Evolutionary conservation across 2,329 filamentous ascomycete genomes (phyloP), one percentile per base, ranked within the genome.

Genomic region (Bipolaris oryzae): DNA sequence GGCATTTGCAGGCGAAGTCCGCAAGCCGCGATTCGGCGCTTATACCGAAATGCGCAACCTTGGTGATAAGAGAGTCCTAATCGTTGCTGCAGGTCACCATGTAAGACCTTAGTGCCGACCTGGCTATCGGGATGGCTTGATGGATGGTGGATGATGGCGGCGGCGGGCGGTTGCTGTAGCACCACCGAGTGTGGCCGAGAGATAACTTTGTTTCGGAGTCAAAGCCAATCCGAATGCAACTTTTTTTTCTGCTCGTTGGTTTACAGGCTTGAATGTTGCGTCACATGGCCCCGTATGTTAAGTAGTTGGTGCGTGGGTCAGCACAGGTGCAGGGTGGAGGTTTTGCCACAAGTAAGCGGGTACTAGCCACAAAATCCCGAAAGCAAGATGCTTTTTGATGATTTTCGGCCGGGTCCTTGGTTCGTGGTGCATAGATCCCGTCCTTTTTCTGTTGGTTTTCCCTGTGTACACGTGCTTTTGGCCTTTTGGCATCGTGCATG

Each of bases 1-100:
- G 51, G 63, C 63, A 58, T 48, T 61, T 33, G 48, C 55, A 69
- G 66, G 65, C 66, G 66, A 69, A 43, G 55, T 62, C 66, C 66
- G 64, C 51, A 10, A 35, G 28, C 55, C 41, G 50, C 34, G 48
- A 34, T 44, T 57, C 62, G 64, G 65, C 43, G 58, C 56, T 55
- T 53, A 51, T 58, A 51, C 47, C 61, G 61, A 47, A 56, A 69
- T 58, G 50, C 39, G 61, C 57, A 49, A 37, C 38, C 28, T 37
- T 18, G 51, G 63, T 64, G 64, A 66, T 66, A 66, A 64, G 49
- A 25, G n/a, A 48, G 21, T 34, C 41, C 60, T 34, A 57, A 53
- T 53, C 51, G 56, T 60, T 54, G 25, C 55, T 68, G 60, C 58
- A 58, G 44, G 55, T 50, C 34, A 58, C 21, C 44, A 57, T 48